Evolutionary conservation across 2,329 filamentous ascomycete species (phyloP), one percentile per base, ranked within the genome.

Genomic region (Diaporthe nobilis): DNA sequence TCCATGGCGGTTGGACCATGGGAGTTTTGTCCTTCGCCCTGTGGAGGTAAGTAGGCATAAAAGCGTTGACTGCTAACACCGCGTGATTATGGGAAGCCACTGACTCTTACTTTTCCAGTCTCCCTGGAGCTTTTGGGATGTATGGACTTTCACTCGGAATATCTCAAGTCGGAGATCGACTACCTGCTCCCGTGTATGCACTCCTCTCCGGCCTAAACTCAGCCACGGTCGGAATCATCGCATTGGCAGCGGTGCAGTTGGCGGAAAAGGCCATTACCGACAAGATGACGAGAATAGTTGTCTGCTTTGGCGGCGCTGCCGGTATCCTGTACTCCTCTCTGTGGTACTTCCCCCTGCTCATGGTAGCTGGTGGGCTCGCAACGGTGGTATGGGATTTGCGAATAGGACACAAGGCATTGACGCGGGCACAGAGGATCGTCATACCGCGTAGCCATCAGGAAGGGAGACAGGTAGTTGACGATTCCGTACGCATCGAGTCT

Each of bases 271-370:
- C 61, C 9, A 67, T 67, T 5, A 49, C 61, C 17, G 44, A 67
- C 10, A 49, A 67, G 12, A 17, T 34, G 25, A 67, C 61, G 17
- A 17, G 61, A 10, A 7, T 67, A 0, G 31, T 49, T 2, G 61
- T 67, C 42, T 67, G 61, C 44, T 49, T 67, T 15, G 42, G 42
- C 6, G 61, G 61, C 0, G 61, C 61, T 34, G 61, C 61, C 0
- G 94, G 93, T 0, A 83, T 95, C 78, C 86, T 93, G 67, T 95
- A 95, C 79, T 94, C 91, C 68, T 90, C 92, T 0, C 83, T 95
- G 0, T 95, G 94, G 94, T 95, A 94, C 78, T 95, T 94, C 61
- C 94, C 94, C 0, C 79, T 90, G 0, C 80, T 95, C 6, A 92
- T 95, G 83, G 78, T 89, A 0, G 77, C 86, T 1, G 90, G 88